Base-by-base conservation (phyloP, 2,329 filamentous ascomycete species). In the Xylaria sp. region DNA sequence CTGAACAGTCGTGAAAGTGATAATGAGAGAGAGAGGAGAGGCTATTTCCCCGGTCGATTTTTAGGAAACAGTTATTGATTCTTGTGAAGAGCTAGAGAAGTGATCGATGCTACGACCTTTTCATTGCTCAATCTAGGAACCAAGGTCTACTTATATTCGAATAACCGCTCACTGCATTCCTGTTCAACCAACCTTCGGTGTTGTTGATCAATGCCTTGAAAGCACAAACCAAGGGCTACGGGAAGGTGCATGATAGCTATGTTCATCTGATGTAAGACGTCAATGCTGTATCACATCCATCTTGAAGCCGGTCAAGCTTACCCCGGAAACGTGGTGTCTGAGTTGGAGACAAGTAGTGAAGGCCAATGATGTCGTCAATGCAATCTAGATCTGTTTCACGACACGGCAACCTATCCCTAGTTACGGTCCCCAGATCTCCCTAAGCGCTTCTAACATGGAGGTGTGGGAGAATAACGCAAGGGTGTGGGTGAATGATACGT, bases 191-290 rank as follows among this genome's bases (percentile, higher is more conserved):
- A 3, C 23, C 15, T 23, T 58, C 39, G 13, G 25, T 46, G 23
- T 20, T 33, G 36, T 31, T 63, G 7, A 3, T 20, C 52, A n/a
- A 48, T 48, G n/a, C 25, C 56, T 33, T 39, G 36, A 31, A 13
- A 36, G 10, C 39, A 48, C 25, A 48, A 55, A 46, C 1, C 25
- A 48, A 15, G 41, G 51, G 28, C 18, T 12, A 33, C 25, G 39
- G 51, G 33, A 56, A 43, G 39, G 18, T 33, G 36, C 51, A 63
- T 15, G 18, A 23, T 7, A 46, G 56, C 13, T 20, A 28, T 31
- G 15, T 55, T 20, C 49, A n/a, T 55, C 36, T 41, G 33, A 62
- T 58, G 60, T 41, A 62, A 62, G 48, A 23, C 15, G 36, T 43
- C 20, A 18, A 55, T 54, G 51, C 33, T 28, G 36, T 62, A 31